Base-by-base conservation (phyloP, 2,329 filamentous ascomycete species). In the Nannizzia gypsea region DNA sequence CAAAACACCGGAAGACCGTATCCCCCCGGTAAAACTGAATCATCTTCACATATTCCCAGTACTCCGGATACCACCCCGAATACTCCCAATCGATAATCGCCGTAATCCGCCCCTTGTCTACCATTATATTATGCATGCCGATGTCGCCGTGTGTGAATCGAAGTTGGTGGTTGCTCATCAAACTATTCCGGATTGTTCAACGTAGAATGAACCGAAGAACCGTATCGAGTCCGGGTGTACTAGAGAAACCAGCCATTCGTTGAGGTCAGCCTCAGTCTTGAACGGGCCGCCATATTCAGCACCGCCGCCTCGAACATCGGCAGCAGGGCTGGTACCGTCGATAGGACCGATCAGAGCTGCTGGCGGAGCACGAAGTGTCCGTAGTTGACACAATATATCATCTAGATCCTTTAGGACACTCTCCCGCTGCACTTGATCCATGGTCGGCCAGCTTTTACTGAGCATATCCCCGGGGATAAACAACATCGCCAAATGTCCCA, bases 41-140 rank as follows among this genome's bases (percentile, higher is more conserved):
- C 61, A 63, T 63, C 44, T 63, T 63, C 4, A 62, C 64, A 62
- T 72, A 74, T 62, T 74, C 72, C 71, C 70, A 74, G 62, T 73
- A 74, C 48, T 62, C 68, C 17, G 71, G 72, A 63, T 71, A 72
- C 72, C 70, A 74, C 11, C 71, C 69, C 24, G 71, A 63, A 60
- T 65, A 69, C 57, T 73, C 72, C 71, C 70, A 74, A 64, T 75
- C 71, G 63, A 75, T 69, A 17, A 76, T 63, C 36, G 36, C 59
- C 56, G 52, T 60, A 59, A 58, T 57, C 58, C 42, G 58, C 4
- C 55, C 59, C 61, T 50, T 54, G 13, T 55, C 46, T 44, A 69
- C 60, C 6, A 71, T 63, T 59, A 71, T 67, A 58, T 71, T 71
- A 61, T 67, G 66, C 2, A 54, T 58, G 48, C 69, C 66, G 56